Evolutionary conservation across 768 basidiomycete genomes (phyloP), one percentile per base, ranked within the genome.

Genomic region (Psilocybe sp.): DNA sequence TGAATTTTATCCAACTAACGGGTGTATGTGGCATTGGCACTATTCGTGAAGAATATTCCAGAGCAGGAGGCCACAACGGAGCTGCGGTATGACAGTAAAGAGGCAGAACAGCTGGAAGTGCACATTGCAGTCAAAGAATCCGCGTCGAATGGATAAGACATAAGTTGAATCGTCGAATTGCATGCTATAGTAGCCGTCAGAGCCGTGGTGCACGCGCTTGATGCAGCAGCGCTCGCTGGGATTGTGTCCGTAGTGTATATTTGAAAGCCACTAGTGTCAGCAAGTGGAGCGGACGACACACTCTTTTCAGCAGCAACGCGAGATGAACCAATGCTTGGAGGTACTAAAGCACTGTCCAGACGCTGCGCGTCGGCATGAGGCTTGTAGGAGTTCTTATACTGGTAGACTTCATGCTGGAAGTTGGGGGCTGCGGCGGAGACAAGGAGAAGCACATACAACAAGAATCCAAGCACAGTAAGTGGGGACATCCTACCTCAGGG

Each of bases 1-100:
- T 11, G 11, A 19, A 23, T 3, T 12, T 14, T 20, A 18, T 5
- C 20, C 1, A 18, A 20, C 46, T 23, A 37, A 46, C 46, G 58
- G 8, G 51, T 36, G 37, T 64, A 64, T 19, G 59, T 55, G 28
- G 46, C 47, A 40, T 60, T 56, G 38, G 53, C 57, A 11, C 52
- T 47, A 12, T 53, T 59, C 7, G 52, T 50, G 32, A 62, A 23
- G 34, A 33, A 23, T 45, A 56, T 57, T 5, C 12, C 51, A 15
- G 51, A 56, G 44, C 63, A 64, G 6, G 59, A 54, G 31, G 52
- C 50, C 14, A 55, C 56, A 18, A 64, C 59, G 15, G 34, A 45
- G 32, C 53, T 50, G 16, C 63, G 55, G 40, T 64, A 64, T 16
- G 51, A 45, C 44, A 47, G 39, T 12, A 64, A 47, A 9, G 54